Base-by-base conservation (phyloP, 805 yeast genomes). In the Starmerella tilneyi region DNA sequence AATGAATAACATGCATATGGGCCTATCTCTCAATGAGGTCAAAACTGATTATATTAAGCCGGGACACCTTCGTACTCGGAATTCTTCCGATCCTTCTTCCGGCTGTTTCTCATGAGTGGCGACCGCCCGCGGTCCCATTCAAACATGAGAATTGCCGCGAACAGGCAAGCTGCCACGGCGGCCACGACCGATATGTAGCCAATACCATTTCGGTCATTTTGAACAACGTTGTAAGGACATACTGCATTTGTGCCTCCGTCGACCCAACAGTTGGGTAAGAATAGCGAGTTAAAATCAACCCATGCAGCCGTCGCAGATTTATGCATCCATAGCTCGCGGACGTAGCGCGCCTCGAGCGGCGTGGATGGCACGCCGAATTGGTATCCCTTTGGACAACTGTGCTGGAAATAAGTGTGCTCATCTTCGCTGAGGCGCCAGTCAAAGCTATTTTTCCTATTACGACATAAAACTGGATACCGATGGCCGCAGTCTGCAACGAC, bases 11-110 rank as follows among this genome's bases (percentile, higher is more conserved):
- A n/a, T n/a, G n/a, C n/a, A n/a, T n/a, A n/a, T n/a, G n/a, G n/a
- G n/a, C n/a, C n/a, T n/a, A n/a, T n/a, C n/a, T n/a, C n/a, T 22
- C 16, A 6, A 12, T 31, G 19, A 8, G 17, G 19, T 12, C 32
- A 17, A 30, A 20, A 9, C 67, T 2, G 9, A 12, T n/a, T 34
- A 26, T 12, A 24, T 57, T 58, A 85, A 2, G 85, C 75, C 11
- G 96, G 95, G 8, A 84, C 89, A 4, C 96, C 96, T 61, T 88
- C 95, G 53, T 74, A 78, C 47, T 82, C 92, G 40, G 78, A 48
- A 77, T 70, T 48, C 73, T 78, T 52, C 83, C 70, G 57, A 80
- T 81, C 45, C 74, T 74, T 53, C 78, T 84, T 17, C 31, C 27
- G 31, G 12, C 37, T 17, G 16, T 27, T 32, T 15, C 46, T 39